Evolutionary conservation across 805 yeast species (phyloP).

Genomic region (Dipodascopsis tothii): DNA sequence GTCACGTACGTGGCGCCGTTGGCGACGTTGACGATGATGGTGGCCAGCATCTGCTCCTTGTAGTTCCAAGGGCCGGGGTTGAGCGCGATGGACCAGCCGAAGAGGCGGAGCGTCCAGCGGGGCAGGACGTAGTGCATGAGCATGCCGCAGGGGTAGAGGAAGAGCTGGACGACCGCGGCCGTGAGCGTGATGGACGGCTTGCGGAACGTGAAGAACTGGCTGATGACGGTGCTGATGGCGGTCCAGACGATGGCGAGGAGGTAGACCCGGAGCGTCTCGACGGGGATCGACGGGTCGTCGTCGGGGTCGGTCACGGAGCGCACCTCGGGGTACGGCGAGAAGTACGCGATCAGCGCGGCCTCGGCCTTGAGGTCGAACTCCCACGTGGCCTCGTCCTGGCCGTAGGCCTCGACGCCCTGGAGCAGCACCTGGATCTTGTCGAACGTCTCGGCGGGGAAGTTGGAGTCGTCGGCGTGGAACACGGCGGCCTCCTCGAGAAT

Average conservation of each 20-base stretch:
- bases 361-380: constrained; percentile 22
- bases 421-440: constrained; percentile 22
- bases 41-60: constrained; percentile 60
- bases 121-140: constrained; percentile 40
- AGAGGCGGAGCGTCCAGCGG: constrained; percentile 37
- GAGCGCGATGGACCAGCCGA: constrained; percentile 32
- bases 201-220: constrained; percentile 46
- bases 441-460: constrained; percentile 36
- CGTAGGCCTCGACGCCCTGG: constrained; percentile 1
- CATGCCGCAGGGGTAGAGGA: constrained; percentile 55
- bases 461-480: constrained; percentile 40
- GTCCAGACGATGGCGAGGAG: constrained; percentile 32
- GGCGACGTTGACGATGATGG: constrained; percentile 32
- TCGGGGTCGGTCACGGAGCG: constrained; percentile 40
- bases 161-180: constrained; percentile 49
- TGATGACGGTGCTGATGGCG: constrained; percentile 22
- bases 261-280: constrained; percentile 43
- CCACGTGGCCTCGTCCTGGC: background rate
- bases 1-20: constrained; percentile 13
- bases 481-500: constrained; percentile 34
- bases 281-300: constrained; percentile 17
- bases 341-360: constrained; percentile 32
- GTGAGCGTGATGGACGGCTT: constrained; percentile 47
- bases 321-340: constrained; percentile 60
- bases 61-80: constrained; percentile 59